A percentile compares a stretch with the other conserved stretches of the same genome.
Evolutionary conservation across 202 grass and related monocot genomes (phyloP).

Genomic region (Setaria viridis): DNA sequence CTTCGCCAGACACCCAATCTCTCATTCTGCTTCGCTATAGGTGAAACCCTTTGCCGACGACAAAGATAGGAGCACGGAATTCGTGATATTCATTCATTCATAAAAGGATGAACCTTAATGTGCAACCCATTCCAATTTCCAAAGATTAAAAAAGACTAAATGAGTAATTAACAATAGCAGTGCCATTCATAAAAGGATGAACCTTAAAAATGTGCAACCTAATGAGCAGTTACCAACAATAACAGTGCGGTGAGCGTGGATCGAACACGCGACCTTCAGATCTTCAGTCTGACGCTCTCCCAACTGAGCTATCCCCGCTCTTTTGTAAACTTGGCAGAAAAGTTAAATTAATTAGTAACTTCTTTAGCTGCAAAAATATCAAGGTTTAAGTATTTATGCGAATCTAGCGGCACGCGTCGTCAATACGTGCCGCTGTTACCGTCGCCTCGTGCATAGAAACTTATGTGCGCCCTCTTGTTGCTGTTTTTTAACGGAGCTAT

Average conservation of each 20-base stretch:
- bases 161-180: too few relatives aligned
- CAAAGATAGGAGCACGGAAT: background rate
- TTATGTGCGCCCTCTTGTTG: background rate
- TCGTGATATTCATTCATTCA: background rate
- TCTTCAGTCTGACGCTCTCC: conserved; percentile 99
- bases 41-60: background rate
- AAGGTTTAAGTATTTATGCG: too few relatives aligned
- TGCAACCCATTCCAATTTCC: too few relatives aligned
- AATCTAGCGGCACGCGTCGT: background rate
- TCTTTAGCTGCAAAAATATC: too few relatives aligned
- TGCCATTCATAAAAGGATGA: too few relatives aligned
- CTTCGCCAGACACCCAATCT: background rate
- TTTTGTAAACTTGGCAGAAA: too few relatives aligned
- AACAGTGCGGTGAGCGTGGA: conserved; percentile 75
- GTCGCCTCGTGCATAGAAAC: background rate
- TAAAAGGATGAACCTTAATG: too few relatives aligned
- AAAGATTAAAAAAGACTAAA: too few relatives aligned
- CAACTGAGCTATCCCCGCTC: conserved; percentile 92
- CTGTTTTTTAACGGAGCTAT: background rate
- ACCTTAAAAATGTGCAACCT: too few relatives aligned
- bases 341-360: too few relatives aligned
- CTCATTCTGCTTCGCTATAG: background rate
- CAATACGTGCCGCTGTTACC: background rate
- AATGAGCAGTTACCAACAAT: too few relatives aligned
- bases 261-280: conserved; percentile 98